Evolutionary conservation across 2,329 filamentous ascomycete species (phyloP).

Genomic region (Fusarium humuli): DNA sequence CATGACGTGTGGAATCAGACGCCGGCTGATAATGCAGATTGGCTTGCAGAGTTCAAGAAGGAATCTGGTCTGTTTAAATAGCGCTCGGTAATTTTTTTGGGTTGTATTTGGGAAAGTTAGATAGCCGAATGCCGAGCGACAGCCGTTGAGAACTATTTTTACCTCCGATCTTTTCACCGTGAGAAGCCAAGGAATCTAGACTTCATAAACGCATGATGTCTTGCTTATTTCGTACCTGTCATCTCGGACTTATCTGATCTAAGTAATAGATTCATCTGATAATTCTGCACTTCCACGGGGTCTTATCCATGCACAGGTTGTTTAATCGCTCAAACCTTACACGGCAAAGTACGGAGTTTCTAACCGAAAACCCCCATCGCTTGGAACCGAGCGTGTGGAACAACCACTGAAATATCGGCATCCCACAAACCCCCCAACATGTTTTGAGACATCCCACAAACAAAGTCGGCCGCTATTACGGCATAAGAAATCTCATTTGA

Average conservation of each 20-base stretch:
- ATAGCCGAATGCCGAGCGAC: neutral
- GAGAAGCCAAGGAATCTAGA: neutral
- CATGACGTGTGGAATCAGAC: conserved; percentile 26
- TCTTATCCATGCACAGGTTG: too few relatives aligned
- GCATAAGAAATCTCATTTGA: neutral
- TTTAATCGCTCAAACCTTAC: neutral
- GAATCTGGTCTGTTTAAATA: conserved; percentile 1
- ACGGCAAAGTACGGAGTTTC: neutral
- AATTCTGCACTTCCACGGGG: too few relatives aligned
- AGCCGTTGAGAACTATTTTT: neutral
- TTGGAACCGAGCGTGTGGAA: neutral
- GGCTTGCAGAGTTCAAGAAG: conserved; percentile 18
- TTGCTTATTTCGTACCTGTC: too few relatives aligned
- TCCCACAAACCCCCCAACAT: neutral
- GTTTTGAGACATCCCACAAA: neutral
- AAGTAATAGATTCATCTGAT: neutral
- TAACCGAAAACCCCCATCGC: neutral
- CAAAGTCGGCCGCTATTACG: neutral
- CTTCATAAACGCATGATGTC: neutral
- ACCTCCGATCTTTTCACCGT: too few relatives aligned
- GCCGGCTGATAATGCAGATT: conserved; percentile 13
- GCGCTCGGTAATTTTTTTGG: neutral
- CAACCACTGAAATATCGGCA: neutral
- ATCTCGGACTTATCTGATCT: neutral
- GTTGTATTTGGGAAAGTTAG: fast-evolving